These are phyloP conservation scores for Emmonsia crescens DNA, from an alignment of 2,329 filamentous ascomycete species.

Conservation along the genomic window DNA sequence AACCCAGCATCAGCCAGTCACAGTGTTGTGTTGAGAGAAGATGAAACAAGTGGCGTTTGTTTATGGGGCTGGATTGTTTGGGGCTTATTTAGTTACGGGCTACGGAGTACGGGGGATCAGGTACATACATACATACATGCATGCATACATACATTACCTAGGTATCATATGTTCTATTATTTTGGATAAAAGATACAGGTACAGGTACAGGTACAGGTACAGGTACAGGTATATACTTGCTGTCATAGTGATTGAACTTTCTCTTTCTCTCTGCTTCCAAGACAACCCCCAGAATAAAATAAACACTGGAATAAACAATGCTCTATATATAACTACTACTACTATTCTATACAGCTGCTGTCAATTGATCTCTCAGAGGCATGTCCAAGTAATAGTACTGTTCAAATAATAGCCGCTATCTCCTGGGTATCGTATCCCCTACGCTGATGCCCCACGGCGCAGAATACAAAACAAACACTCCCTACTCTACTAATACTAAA, in stretches of 20 bases:
- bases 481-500: background rate
- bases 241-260: too few relatives aligned
- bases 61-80: background rate
- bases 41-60: conserved; percentile 5
- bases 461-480: background rate
- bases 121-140: too few relatives aligned
- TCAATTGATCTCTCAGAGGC: background rate
- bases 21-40: background rate
- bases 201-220: too few relatives aligned
- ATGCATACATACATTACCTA: too few relatives aligned
- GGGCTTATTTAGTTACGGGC: background rate
- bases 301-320: too few relatives aligned
- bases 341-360: background rate
- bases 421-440: background rate
- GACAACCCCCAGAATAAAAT: too few relatives aligned
- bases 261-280: too few relatives aligned
- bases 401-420: background rate
- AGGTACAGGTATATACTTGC: too few relatives aligned
- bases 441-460: background rate
- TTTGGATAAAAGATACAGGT: too few relatives aligned
- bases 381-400: too few relatives aligned
- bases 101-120: background rate
- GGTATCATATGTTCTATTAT: too few relatives aligned
- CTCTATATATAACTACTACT: too few relatives aligned
- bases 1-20: conserved; percentile 1